These are phyloP conservation scores for Talaromyces pinophilus DNA, from an alignment of 2,329 filamentous ascomycete species.

Conservation along the genomic window DNA sequence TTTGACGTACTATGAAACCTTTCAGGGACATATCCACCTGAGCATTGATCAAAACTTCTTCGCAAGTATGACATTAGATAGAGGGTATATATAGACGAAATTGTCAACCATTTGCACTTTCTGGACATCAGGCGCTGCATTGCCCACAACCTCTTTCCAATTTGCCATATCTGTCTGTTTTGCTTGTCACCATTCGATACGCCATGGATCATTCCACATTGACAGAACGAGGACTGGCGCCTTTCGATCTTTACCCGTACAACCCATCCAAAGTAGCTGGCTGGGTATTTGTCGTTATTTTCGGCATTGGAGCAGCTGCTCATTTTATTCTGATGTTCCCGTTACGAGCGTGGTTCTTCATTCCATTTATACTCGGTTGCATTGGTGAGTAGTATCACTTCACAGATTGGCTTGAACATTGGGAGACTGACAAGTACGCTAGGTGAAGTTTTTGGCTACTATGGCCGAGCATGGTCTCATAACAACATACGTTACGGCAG, in stretches of 20 bases:
- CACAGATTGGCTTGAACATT: neutral
- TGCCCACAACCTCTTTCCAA: neutral
- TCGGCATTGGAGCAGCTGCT: slow-evolving; percentile 33
- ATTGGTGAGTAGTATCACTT: slow-evolving; percentile 33
- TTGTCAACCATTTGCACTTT: neutral
- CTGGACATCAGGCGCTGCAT: neutral
- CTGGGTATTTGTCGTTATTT: slow-evolving; percentile 40
- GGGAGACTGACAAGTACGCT: neutral
- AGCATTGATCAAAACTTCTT: neutral
- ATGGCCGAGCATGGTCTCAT: slow-evolving; percentile 40
- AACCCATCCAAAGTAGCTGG: slow-evolving; percentile 38
- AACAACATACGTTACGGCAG: slow-evolving; percentile 29
- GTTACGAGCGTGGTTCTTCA: slow-evolving; percentile 39
- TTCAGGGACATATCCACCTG: neutral
- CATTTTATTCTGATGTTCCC: slow-evolving; percentile 38
- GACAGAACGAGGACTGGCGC: slow-evolving; percentile 32
- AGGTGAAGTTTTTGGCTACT: slow-evolving; percentile 43
- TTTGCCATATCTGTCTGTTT: slow-evolving; percentile 30
- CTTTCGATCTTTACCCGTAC: slow-evolving; percentile 42
- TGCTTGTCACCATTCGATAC: neutral
- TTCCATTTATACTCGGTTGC: slow-evolving; percentile 40
- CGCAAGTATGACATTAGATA: neutral
- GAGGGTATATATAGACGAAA: neutral
- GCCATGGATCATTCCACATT: neutral
- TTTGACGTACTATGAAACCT: neutral